These are phyloP conservation scores for Cunninghamia lanceolata DNA, from an alignment of 75 land plant species.

Conservation along the genomic window DNA sequence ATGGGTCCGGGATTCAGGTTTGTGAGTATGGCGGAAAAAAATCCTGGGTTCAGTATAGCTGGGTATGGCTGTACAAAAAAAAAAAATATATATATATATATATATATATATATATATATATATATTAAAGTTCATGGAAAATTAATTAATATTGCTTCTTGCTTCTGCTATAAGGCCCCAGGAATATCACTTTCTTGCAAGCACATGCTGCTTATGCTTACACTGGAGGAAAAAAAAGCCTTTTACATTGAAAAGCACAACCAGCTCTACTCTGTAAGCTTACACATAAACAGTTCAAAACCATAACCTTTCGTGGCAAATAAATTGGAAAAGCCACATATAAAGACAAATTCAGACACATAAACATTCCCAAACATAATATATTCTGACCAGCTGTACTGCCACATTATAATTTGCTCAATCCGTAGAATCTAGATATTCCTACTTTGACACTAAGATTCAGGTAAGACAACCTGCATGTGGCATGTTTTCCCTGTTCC, in stretches of 20 bases:
- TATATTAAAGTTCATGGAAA: too few species aligned
- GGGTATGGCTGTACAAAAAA: too few species aligned
- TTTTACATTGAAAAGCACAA: background rate
- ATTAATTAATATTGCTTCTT: too few species aligned
- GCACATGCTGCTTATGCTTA: background rate
- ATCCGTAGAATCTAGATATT: background rate
- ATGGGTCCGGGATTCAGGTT: background rate
- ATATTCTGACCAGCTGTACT: background rate
- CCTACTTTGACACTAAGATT: background rate
- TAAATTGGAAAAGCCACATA: background rate
- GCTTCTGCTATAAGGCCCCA: background rate
- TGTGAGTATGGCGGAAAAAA: background rate
- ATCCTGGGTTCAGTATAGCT: too few species aligned
- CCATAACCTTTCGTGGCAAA: background rate
- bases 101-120: too few species aligned
- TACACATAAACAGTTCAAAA: background rate
- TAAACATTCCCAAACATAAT: background rate
- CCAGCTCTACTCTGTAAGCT: background rate
- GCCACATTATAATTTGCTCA: background rate
- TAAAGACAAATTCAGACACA: background rate
- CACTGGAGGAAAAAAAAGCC: background rate
- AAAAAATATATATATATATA: too few species aligned
- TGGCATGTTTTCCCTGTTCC: background rate
- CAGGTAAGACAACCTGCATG: background rate
- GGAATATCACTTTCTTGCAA: background rate